These are phyloP conservation scores for Pythium periplocum DNA, from an alignment of 352 stramenopile genomes.

Conservation along the genomic window DNA sequence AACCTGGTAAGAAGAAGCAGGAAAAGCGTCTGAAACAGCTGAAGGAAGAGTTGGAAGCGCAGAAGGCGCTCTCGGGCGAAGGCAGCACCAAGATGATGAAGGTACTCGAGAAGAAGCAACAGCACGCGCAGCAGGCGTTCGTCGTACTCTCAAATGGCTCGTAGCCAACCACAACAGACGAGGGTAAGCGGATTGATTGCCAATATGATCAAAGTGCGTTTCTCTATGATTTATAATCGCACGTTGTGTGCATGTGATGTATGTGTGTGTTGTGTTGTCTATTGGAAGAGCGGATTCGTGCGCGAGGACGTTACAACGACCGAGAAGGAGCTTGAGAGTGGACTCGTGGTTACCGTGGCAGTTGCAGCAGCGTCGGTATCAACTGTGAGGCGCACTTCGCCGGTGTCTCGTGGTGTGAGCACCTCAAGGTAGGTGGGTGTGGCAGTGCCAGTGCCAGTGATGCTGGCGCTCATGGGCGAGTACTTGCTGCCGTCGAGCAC, in stretches of 20 bases:
- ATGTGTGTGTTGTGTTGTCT: slow-evolving; percentile 9
- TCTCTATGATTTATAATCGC: too few relatives aligned
- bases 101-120: slow-evolving; percentile 81
- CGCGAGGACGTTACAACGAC: slow-evolving; percentile 54
- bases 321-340: too few relatives aligned
- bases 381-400: slow-evolving; percentile 11
- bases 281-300: slow-evolving; percentile 58
- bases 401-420: slow-evolving; percentile 10
- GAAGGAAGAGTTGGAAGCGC: slow-evolving; percentile 71
- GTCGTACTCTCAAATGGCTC: slow-evolving; percentile 73
- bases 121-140: slow-evolving; percentile 74
- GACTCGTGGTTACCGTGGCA: too few relatives aligned
- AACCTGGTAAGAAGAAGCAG: slow-evolving; percentile 96
- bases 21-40: slow-evolving; percentile 91
- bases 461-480: background rate
- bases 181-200: background rate
- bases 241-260: background rate
- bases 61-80: slow-evolving; percentile 73
- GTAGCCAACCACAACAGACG: slow-evolving; percentile 17
- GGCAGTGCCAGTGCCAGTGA: slow-evolving; percentile 1
- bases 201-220: too few relatives aligned
- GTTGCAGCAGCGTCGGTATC: background rate
- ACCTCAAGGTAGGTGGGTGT: slow-evolving; percentile 18
- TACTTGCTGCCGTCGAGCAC: background rate
- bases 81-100: slow-evolving; percentile 84